Percentiles rank a stretch among this genome's conserved stretches.
Evolutionary conservation across 2,329 filamentous ascomycete species (phyloP).

Genomic region (Penicillium occitanis): DNA sequence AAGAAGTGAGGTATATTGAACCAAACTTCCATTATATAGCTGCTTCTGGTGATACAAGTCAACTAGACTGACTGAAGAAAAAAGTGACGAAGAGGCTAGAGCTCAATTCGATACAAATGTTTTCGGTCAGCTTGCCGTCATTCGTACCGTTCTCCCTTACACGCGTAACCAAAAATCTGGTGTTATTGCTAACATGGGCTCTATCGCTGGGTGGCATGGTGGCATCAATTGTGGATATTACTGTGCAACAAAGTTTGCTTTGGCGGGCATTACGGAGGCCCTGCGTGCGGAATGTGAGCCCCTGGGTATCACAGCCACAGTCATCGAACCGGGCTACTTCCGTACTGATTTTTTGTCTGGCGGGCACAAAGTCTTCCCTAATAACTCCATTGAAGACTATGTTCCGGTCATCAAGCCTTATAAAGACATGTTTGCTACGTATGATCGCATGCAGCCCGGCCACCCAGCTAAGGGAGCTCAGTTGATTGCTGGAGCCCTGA

Average conservation of each 20-base stretch:
- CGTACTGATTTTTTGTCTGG: constrained; percentile 17
- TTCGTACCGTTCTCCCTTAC: constrained; percentile 14
- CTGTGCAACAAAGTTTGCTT: background rate
- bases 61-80: background rate
- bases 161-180: constrained; percentile 9
- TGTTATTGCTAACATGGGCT: constrained; percentile 18
- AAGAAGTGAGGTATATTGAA: constrained; percentile 15
- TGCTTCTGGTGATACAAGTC: background rate
- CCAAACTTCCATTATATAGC: background rate
- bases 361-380: background rate
- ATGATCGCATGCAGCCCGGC: constrained; percentile 18
- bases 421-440: background rate
- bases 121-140: constrained; percentile 14
- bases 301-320: constrained; percentile 5
- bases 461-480: constrained; percentile 15
- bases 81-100: constrained; percentile 13
- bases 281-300: background rate
- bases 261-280: background rate
- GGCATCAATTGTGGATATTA: background rate
- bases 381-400: constrained; percentile 12
- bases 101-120: constrained; percentile 20
- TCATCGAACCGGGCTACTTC: constrained; percentile 18
- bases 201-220: constrained; percentile 13
- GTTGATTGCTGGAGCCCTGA: constrained; percentile 16
- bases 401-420: constrained; percentile 4